These are phyloP conservation scores for Diplodia scrobiculata DNA, from an alignment of 2,329 filamentous ascomycete genomes.

Conservation along the genomic window DNA sequence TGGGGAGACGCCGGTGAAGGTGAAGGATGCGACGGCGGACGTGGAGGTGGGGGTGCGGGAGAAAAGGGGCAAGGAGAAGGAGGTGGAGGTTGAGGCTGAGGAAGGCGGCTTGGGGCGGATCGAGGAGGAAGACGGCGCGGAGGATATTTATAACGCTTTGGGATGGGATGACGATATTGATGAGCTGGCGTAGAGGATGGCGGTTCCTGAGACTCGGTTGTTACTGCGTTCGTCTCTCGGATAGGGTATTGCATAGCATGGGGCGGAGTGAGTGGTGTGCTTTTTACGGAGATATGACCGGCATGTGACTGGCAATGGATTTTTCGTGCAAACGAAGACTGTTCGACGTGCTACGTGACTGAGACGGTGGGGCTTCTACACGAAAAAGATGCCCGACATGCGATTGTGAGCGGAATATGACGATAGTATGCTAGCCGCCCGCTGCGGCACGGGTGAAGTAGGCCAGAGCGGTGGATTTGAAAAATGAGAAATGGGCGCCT, in stretches of 20 bases:
- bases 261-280: slow-evolving; percentile 2
- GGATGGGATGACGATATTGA: slow-evolving; percentile 49
- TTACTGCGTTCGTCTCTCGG: background rate
- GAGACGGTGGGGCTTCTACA: background rate
- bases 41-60: background rate
- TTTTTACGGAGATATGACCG: background rate
- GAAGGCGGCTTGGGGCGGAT: background rate
- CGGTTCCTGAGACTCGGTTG: background rate
- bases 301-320: background rate
- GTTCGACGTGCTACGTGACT: background rate
- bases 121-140: slow-evolving; percentile 23
- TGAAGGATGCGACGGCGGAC: slow-evolving; percentile 23
- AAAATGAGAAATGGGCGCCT: too few species aligned
- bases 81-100: slow-evolving; percentile 21
- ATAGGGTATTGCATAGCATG: slow-evolving; percentile 4
- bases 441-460: too few species aligned
- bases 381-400: background rate
- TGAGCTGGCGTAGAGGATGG: slow-evolving; percentile 33
- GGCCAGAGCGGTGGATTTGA: too few species aligned
- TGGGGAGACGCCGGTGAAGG: slow-evolving; percentile 32
- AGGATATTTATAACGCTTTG: slow-evolving; percentile 47
- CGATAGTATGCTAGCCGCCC: background rate
- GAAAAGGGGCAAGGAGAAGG: slow-evolving; percentile 24
- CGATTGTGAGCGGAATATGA: background rate
- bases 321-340: background rate